These are phyloP conservation scores for Hanseniaspora osmophila DNA, from an alignment of 805 yeast genomes.

Conservation along the genomic window DNA sequence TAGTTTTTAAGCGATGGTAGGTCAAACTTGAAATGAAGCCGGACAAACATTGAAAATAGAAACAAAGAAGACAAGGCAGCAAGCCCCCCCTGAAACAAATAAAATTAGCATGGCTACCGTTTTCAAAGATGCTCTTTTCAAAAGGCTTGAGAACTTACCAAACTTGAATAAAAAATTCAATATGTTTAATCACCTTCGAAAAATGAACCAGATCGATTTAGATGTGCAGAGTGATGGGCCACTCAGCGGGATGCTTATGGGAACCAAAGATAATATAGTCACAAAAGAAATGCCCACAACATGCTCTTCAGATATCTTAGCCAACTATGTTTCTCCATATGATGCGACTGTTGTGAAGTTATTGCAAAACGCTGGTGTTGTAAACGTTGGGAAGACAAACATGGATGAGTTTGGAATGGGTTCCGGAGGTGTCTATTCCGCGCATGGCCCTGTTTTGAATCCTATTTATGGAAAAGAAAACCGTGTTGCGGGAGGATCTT, in stretches of 20 bases:
- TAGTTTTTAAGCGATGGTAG: not conserved
- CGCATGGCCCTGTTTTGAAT: conserved; percentile 45
- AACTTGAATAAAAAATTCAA: not conserved
- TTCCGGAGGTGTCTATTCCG: conserved; percentile 43
- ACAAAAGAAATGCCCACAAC: conserved; percentile 58
- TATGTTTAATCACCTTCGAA: not conserved
- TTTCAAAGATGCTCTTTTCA: not conserved
- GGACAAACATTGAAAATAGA: not conserved
- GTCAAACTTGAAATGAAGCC: no score
- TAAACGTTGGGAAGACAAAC: conserved; percentile 65
- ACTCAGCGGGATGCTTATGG: conserved; percentile 25
- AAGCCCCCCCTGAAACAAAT: not conserved
- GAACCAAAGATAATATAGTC: conserved; percentile 71
- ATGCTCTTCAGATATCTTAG: conserved; percentile 57
- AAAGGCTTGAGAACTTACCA: not conserved
- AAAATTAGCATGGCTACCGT: not conserved
- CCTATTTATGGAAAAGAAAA: conserved; percentile 28
- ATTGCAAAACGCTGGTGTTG: conserved; percentile 38
- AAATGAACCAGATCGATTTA: not conserved
- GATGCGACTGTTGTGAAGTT: conserved; percentile 58
- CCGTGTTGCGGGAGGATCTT: conserved; percentile 73
- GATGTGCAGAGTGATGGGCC: conserved; percentile 5
- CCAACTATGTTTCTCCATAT: conserved; percentile 56
- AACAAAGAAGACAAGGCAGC: not conserved
- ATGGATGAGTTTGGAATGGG: conserved; percentile 99